Evolutionary conservation across 1,284 basidiomycete genomes (phyloP).

Genomic region (Tausonia pullulans): DNA sequence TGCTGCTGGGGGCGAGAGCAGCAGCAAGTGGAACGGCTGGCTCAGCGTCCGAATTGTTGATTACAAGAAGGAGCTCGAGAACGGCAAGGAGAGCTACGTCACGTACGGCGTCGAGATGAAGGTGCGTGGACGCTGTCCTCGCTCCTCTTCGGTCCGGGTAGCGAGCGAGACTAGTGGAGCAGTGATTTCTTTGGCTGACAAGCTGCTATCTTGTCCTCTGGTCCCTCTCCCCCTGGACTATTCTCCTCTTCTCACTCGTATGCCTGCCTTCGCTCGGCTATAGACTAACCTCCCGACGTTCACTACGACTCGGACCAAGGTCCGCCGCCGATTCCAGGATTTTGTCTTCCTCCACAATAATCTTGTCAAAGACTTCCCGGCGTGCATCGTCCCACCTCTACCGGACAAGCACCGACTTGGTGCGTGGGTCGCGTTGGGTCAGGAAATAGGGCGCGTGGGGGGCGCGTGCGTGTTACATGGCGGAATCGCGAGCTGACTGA

Average conservation of each 20-base stretch:
- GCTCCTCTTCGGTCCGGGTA: neutral
- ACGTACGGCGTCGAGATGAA: constrained; percentile 85
- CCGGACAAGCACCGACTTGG: constrained; percentile 94
- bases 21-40: constrained; percentile 82
- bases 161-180: neutral
- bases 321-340: constrained; percentile 89
- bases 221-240: neutral
- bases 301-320: constrained; percentile 45
- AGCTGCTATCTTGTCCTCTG: neutral
- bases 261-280: neutral
- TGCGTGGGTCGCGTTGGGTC: constrained; percentile 35
- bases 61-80: constrained; percentile 87
- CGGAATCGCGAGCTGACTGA: neutral
- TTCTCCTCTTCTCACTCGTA: neutral
- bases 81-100: constrained; percentile 92
- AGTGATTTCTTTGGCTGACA: neutral
- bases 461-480: no score
- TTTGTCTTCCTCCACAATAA: constrained; percentile 89
- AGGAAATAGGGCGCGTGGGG: no score
- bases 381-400: constrained; percentile 88
- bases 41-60: constrained; percentile 77
- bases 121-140: constrained; percentile 41
- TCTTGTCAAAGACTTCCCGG: constrained; percentile 83
- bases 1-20: constrained; percentile 32
- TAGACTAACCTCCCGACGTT: constrained; percentile 32